Evolutionary conservation across 768 basidiomycete genomes (phyloP).

Genomic region (Suillus paluster): DNA sequence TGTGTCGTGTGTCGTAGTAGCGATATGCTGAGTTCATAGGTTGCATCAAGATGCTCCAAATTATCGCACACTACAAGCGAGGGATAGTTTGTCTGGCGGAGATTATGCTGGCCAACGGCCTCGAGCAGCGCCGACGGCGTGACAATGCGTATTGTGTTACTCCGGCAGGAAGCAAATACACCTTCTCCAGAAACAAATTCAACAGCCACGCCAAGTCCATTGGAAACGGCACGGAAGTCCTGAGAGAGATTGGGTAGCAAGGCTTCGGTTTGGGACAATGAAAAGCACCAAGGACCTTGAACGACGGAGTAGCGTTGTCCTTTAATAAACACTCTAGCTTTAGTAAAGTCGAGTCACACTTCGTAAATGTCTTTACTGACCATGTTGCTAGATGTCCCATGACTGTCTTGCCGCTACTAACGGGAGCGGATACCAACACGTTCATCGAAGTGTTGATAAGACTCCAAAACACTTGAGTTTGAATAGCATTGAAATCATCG

Average conservation of each 20-base stretch:
- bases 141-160: conserved; percentile 57
- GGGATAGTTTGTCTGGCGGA: conserved; percentile 48
- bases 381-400: conserved; percentile 72
- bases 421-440: conserved; percentile 76
- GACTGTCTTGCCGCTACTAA: conserved; percentile 80
- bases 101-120: conserved; percentile 18
- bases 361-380: conserved; percentile 48
- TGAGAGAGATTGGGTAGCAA: conserved; percentile 60
- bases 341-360: conserved; percentile 6
- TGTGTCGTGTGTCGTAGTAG: conserved; percentile 69
- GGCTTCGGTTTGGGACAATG: conserved; percentile 60
- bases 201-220: conserved; percentile 43
- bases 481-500: conserved; percentile 77
- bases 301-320: conserved; percentile 56
- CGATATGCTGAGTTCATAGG: conserved; percentile 85
- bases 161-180: conserved; percentile 41
- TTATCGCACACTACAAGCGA: conserved; percentile 81
- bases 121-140: conserved; percentile 57
- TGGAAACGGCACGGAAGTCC: conserved; percentile 50
- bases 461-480: conserved; percentile 90
- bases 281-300: conserved; percentile 63
- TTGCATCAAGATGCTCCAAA: conserved; percentile 78
- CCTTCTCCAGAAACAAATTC: conserved; percentile 33
- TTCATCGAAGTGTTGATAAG: conserved; percentile 69
- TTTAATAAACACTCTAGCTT: conserved; percentile 33